phyloP scores from a whole-genome alignment of 202 grass and related monocot species.

The Bolboschoenoplectus hybrid region DNA sequence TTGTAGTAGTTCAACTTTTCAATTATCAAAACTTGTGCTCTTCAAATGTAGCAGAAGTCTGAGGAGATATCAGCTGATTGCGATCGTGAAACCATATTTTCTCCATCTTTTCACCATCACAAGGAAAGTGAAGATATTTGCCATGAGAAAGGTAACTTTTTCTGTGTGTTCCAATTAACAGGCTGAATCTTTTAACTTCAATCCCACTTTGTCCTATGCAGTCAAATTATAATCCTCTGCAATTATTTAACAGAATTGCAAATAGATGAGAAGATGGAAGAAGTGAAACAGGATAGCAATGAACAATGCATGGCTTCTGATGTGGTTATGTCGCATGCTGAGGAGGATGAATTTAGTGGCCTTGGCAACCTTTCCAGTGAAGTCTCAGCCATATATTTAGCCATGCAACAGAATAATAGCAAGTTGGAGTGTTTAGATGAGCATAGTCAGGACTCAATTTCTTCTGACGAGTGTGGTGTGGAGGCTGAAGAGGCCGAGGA shows the following conservation, averaged over 20 bases:
- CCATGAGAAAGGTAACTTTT: conserved; percentile 45
- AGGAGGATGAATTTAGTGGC: conserved; percentile 68
- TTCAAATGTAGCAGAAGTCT: conserved; percentile 45
- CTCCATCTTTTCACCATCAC: conserved; percentile 63
- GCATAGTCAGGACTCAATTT: conserved; percentile 77
- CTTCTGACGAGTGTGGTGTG: conserved; percentile 54
- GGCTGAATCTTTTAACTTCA: conserved; percentile 2
- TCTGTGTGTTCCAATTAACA: neutral
- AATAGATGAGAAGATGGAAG: conserved; percentile 39
- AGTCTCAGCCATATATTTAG: conserved; percentile 88
- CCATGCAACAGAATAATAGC: conserved; percentile 64
- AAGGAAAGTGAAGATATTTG: conserved; percentile 50
- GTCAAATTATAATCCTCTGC: conserved; percentile 36
- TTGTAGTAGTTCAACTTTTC: conserved; percentile 1
- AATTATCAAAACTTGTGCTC: conserved; percentile 29
- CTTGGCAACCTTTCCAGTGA: conserved; percentile 82
- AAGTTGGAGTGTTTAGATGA: conserved; percentile 88
- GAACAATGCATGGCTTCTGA: conserved; percentile 16
- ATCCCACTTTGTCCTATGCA: conserved; percentile 39
- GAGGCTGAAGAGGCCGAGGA: conserved; percentile 70
- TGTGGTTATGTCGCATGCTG: conserved; percentile 47
- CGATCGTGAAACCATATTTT: conserved; percentile 56
- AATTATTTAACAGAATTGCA: conserved; percentile 28
- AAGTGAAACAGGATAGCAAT: conserved; percentile 33
- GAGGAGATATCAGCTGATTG: conserved; percentile 37